phyloP scores from a whole-genome alignment of 331 rosid species.

The Erythrophleum ivorense region DNA sequence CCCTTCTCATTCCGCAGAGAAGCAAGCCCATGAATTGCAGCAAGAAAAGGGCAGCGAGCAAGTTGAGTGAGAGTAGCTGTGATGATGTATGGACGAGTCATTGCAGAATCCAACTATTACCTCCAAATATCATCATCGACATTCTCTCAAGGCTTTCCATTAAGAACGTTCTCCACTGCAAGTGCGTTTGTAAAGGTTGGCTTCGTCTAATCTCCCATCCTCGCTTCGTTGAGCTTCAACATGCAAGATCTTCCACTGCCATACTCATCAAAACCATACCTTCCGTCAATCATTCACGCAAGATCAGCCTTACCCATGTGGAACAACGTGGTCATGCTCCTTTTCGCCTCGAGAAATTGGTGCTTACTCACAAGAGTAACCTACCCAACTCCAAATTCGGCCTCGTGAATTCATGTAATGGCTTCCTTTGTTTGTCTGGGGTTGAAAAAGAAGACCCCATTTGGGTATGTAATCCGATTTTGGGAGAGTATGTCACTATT shows the following conservation, averaged over 20 bases:
- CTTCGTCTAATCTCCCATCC: conserved; percentile 15
- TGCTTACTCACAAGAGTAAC: not conserved
- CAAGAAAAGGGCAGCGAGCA: conserved; percentile 5
- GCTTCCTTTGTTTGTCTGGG: conserved; percentile 18
- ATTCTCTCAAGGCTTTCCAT: conserved; percentile 29
- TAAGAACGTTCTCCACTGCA: not conserved
- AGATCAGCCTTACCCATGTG: conserved; percentile 17
- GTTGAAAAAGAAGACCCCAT: conserved; percentile 21
- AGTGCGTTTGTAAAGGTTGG: conserved; percentile 7
- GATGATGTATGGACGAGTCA: not conserved
- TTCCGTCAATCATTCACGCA: conserved; percentile 14
- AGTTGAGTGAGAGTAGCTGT: not conserved
- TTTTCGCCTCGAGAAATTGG: conserved; percentile 4
- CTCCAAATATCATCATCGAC: not conserved
- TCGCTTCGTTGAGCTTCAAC: conserved; percentile 24
- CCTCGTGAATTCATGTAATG: conserved; percentile 26
- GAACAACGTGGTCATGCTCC: conserved; percentile 13
- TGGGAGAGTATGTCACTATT: conserved; percentile 22
- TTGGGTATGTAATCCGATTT: conserved; percentile 23
- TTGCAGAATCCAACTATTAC: not conserved
- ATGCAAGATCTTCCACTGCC: conserved; percentile 13
- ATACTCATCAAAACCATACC: conserved; percentile 26
- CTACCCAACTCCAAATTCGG: conserved; percentile 1
- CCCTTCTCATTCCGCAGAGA: no score
- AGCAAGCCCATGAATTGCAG: no score